These are phyloP conservation scores for Ogataea dorogensis DNA, from an alignment of 805 yeast species.

Conservation along the genomic window DNA sequence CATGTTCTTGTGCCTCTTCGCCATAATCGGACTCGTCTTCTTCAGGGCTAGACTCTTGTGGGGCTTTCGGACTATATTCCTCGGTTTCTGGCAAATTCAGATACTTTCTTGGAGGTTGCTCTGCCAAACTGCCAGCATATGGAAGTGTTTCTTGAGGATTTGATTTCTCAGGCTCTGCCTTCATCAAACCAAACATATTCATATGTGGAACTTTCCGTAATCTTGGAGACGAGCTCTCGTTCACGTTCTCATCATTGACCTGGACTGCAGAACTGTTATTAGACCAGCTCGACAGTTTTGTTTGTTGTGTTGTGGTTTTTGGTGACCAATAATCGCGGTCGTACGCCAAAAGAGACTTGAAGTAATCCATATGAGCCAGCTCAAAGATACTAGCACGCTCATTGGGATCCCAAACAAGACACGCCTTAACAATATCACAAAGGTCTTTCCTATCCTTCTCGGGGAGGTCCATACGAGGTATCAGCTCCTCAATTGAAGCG, in stretches of 20 bases:
- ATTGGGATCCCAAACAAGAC: constrained; percentile 79
- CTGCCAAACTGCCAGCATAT: constrained; percentile 11
- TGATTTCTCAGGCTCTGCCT: constrained; percentile 9
- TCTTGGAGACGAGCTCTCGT: constrained; percentile 14
- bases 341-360: too few species aligned
- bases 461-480: constrained; percentile 44
- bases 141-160: constrained; percentile 8
- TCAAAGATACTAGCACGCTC: constrained; percentile 52
- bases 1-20: constrained; percentile 20
- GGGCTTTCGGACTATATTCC: constrained; percentile 1
- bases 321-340: too few species aligned
- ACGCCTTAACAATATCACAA: constrained; percentile 43
- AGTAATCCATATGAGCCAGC: constrained; percentile 53
- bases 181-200: constrained; percentile 14
- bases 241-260: constrained; percentile 21
- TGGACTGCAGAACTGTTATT: constrained; percentile 1
- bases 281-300: too few species aligned
- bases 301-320: too few species aligned
- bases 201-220: constrained; percentile 22
- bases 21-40: constrained; percentile 21
- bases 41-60: constrained; percentile 14
- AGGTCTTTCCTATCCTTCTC: constrained; percentile 36
- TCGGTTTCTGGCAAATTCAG: constrained; percentile 1
- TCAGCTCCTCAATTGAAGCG: constrained; percentile 41
- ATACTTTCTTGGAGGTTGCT: constrained; percentile 4